Percentiles rank a stretch among this genome's conserved stretches.
These are phyloP conservation scores for Cokeromyces recurvatus DNA, from an alignment of 371 early-diverging fungal genomes.

Conservation along the genomic window DNA sequence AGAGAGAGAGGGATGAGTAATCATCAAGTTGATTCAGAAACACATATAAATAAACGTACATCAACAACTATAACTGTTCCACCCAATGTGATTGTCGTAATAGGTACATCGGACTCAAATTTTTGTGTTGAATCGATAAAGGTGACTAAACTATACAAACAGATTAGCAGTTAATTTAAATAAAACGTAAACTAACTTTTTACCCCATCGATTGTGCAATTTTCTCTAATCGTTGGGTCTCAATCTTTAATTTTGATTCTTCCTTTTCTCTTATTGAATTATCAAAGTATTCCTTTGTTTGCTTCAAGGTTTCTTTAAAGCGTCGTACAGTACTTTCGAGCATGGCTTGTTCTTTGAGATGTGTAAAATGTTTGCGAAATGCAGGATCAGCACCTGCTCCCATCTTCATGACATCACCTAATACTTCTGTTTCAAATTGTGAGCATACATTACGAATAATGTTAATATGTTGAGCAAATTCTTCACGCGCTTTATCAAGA, in stretches of 20 bases:
- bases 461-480: conserved; percentile 48
- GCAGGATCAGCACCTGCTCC: conserved; percentile 51
- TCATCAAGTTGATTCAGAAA: no score
- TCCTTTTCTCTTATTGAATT: conserved; percentile 39
- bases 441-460: conserved; percentile 52
- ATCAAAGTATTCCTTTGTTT: conserved; percentile 38
- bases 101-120: conserved; percentile 30
- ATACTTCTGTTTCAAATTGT: conserved; percentile 54
- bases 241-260: conserved; percentile 38
- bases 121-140: conserved; percentile 49
- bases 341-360: conserved; percentile 54
- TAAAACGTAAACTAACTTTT: background rate
- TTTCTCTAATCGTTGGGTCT: conserved; percentile 29
- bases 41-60: conserved; percentile 19
- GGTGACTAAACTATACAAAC: conserved; percentile 34
- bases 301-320: conserved; percentile 41
- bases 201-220: conserved; percentile 44
- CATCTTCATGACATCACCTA: conserved; percentile 56
- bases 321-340: conserved; percentile 48
- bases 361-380: conserved; percentile 52
- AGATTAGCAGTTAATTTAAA: background rate
- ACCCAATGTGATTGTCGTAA: conserved; percentile 53
- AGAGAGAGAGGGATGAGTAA: no score
- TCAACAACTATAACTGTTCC: conserved; percentile 59
- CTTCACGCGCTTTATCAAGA: conserved; percentile 40